Evolutionary conservation across 1,284 basidiomycete genomes (phyloP), one percentile per base, ranked within the genome.

Genomic region (Irpex rosettiformis): DNA sequence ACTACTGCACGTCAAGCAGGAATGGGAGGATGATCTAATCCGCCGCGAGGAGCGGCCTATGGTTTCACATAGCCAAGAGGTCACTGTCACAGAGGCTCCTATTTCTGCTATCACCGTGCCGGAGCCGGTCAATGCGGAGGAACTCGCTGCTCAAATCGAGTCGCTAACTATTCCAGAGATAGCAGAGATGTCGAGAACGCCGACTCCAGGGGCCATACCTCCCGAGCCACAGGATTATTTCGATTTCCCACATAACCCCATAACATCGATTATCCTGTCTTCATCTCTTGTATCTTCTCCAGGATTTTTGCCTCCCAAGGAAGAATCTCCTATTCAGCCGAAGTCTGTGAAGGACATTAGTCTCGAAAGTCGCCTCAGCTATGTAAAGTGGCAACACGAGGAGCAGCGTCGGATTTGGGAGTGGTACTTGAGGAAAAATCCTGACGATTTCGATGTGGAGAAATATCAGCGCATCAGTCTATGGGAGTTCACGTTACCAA

Each of bases 331-430:
- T 1, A 75, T 82, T 22, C 65, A 71, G 7, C 59, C 84, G 42
- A 87, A 82, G 65, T 80, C 80, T 0, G 68, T 70, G 1, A 72
- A 76, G 18, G 84, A 89, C 62, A 92, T 96, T 56, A 73, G 79
- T 3, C 73, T 86, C 27, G 87, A 92, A 70, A 93, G 91, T 67
- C 80, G 79, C 21, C 81, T 92, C 51, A 82, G 81, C 43, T 79
- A 86, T 45, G 77, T 91, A 30, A 87, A 90, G 69, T 88, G 86
- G 76, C 85, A 88, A 59, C 91, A 96, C 62, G 85, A 88, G 59
- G 92, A 95, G 66, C 89, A 93, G 64, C 82, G 91, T 43, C 86
- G 89, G 52, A 83, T 94, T 18, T 98, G 95, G 93, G 89, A 94
- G 67, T 95, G 92, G 88, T 96, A 96, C 68, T 75, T 92, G 11